Evolutionary conservation across 2,329 filamentous ascomycete genomes (phyloP), one percentile per base, ranked within the genome.

Genomic region (Fusarium domesticum): DNA sequence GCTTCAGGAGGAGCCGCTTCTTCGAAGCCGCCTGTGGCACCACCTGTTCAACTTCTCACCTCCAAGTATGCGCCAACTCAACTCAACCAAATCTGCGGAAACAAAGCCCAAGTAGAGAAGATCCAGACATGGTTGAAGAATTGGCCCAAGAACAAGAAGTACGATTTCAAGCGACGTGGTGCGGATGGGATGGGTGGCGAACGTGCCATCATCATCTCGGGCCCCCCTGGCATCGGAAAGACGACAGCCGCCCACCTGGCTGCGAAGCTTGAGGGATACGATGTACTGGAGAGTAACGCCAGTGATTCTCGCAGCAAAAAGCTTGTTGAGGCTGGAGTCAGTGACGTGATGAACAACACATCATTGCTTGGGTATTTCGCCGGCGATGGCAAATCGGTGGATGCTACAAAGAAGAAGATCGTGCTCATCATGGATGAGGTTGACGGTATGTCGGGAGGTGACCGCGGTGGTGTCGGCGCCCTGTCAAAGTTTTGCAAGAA

Each of bases 341-440:
- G 82, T 56, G 93, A 95, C 50, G 87, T 96, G 8, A 81, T 98
- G 63, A 90, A 93, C 66, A 97, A 96, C 42, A 97, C 86, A 0
- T 97, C 92, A 17, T 74, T 98, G 11, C 78, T 90, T 44, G 93
- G 93, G 2, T 98, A 87, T 68, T 98, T 97, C 65, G 83, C 90
- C 6, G 83, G 83, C 3, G 87, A 91, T 43, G 87, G 87, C 18
- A 88, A 93, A 67, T 79, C 84, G 45, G 83, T 96, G 4, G 86
- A 96, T 35, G 70, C 74, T 5, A 76, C 76, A 14, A 97, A 93
- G 73, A 95, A 95, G 73, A 96, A 96, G 58, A 83, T 97, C 25
- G 89, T 96, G 6, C 73, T 98, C 37, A 89, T 98, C 69, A 97
- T 98, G 93, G 93, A 98, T 58, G 93, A 98, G 69, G 93, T 98